A percentile compares a stretch with the other conserved stretches of the same genome.
Conservation (phyloP, 495 filamentous ascomycete genomes). For the Daldinia decipiens region DNA sequence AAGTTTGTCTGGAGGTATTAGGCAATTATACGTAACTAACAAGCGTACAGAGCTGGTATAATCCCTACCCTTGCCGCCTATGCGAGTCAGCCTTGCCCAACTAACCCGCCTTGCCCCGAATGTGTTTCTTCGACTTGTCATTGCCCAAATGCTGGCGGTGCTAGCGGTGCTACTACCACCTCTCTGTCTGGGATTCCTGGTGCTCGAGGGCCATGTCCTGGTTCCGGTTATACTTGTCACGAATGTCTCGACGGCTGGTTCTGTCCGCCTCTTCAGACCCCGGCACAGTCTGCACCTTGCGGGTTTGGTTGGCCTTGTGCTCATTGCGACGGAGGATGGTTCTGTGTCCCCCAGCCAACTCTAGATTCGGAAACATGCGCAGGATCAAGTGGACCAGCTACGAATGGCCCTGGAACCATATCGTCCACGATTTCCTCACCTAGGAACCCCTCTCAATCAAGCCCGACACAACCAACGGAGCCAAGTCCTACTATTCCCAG, state of each 20-base stretch:
- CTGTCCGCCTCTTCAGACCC: slow-evolving; percentile 54
- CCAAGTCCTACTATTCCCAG: slow-evolving; percentile 15
- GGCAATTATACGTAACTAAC: slow-evolving; percentile 10
- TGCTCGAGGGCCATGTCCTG: slow-evolving; percentile 50
- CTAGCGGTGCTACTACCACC: slow-evolving; percentile 2
- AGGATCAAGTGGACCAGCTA: slow-evolving; percentile 15
- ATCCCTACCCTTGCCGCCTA: slow-evolving; percentile 37
- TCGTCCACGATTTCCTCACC: slow-evolving; percentile 26
- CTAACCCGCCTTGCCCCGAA: slow-evolving; percentile 25
- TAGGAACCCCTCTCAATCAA: slow-evolving; percentile 3
- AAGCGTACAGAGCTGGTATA: slow-evolving; percentile 16
- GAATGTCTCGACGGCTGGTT: slow-evolving; percentile 58
- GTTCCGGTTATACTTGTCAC: slow-evolving; percentile 53
- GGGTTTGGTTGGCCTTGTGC: slow-evolving; percentile 56
- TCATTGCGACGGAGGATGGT: slow-evolving; percentile 53
- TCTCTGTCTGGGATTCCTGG: slow-evolving; percentile 24
- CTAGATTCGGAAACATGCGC: slow-evolving; percentile 28
- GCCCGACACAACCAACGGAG: slow-evolving; percentile 12
- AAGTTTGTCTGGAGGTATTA: slow-evolving; percentile 1
- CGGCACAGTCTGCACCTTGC: slow-evolving; percentile 54
- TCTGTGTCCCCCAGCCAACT: slow-evolving; percentile 50
- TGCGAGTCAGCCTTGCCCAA: slow-evolving; percentile 30
- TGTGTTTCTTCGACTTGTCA: slow-evolving; percentile 39
- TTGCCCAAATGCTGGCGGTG: slow-evolving; percentile 34
- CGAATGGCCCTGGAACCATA: slow-evolving; percentile 28